Evolutionary conservation across 306 rosid genomes (phyloP).

Genomic region (Inga oerstediana): DNA sequence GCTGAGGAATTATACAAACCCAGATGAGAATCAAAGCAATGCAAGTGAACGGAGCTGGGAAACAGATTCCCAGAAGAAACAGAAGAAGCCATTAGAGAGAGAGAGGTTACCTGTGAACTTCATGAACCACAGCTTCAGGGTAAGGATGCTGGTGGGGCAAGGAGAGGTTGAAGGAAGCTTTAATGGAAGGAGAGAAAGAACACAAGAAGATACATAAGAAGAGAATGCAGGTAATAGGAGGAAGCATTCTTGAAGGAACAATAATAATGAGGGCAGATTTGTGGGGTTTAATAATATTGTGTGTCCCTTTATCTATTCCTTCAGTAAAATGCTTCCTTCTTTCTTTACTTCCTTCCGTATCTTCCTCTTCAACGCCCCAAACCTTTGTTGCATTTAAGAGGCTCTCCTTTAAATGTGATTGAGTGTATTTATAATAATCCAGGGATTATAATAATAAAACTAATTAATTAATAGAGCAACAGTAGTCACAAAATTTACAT

Average conservation of each 20-base stretch:
- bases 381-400: constrained; percentile 7
- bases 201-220: constrained; percentile 56
- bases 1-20: not conserved
- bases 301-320: constrained; percentile 3
- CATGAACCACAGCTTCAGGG: constrained; percentile 77
- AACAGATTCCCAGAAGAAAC: not conserved
- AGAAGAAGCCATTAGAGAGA: not conserved
- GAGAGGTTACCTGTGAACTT: constrained; percentile 68
- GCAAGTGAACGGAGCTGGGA: not conserved
- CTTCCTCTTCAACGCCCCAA: constrained; percentile 43
- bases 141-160: constrained; percentile 81
- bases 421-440: constrained; percentile 49
- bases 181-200: constrained; percentile 44
- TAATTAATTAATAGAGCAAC: not conserved
- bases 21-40: constrained; percentile 7
- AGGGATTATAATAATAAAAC: not conserved
- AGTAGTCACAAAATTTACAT: not conserved
- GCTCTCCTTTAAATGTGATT: constrained; percentile 33
- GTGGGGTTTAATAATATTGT: not conserved
- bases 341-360: constrained; percentile 22
- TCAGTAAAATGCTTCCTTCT: constrained; percentile 34
- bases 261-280: constrained; percentile 28
- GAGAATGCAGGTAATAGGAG: constrained; percentile 66
- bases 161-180: constrained; percentile 64
- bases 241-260: constrained; percentile 55